Percentiles rank a stretch among this genome's conserved stretches.
These are phyloP conservation scores for Jaenimonas drosophilae DNA, from an alignment of 208 protist species.

Conservation along the genomic window DNA sequence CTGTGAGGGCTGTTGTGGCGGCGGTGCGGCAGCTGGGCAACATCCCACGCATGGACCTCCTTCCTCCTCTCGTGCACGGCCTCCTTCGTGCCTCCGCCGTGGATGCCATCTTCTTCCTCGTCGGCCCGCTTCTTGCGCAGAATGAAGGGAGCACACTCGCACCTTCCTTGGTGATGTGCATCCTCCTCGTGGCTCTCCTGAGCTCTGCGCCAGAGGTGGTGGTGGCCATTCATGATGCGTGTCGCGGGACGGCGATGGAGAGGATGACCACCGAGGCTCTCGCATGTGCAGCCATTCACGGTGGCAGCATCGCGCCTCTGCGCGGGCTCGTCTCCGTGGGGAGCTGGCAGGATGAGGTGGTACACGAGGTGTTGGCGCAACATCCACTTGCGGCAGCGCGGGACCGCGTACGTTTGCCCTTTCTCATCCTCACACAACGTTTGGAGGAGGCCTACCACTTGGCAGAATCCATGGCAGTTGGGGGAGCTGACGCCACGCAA, in stretches of 20 bases:
- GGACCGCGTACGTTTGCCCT: conserved; percentile 37
- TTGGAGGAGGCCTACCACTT: conserved; percentile 53
- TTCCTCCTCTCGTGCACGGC: conserved; percentile 41
- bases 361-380: conserved; percentile 38
- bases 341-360: conserved; percentile 25
- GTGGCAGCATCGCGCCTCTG: conserved; percentile 23
- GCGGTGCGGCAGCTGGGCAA: conserved; percentile 15
- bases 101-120: conserved; percentile 34
- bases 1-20: not conserved
- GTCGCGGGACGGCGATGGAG: conserved; percentile 11
- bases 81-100: conserved; percentile 35
- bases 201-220: conserved; percentile 22
- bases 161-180: conserved; percentile 28
- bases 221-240: conserved; percentile 31
- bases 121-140: conserved; percentile 19
- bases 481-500: conserved; percentile 32
- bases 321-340: conserved; percentile 39
- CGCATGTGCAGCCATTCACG: conserved; percentile 27
- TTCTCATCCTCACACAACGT: conserved; percentile 56
- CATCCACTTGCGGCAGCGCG: not conserved
- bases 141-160: conserved; percentile 17
- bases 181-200: conserved; percentile 51
- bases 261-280: conserved; percentile 37
- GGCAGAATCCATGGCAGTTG: conserved; percentile 21
- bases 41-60: conserved; percentile 22